These are phyloP conservation scores for Ramularia collo-cygni DNA, from an alignment of 2,329 filamentous ascomycete species.

Conservation along the genomic window DNA sequence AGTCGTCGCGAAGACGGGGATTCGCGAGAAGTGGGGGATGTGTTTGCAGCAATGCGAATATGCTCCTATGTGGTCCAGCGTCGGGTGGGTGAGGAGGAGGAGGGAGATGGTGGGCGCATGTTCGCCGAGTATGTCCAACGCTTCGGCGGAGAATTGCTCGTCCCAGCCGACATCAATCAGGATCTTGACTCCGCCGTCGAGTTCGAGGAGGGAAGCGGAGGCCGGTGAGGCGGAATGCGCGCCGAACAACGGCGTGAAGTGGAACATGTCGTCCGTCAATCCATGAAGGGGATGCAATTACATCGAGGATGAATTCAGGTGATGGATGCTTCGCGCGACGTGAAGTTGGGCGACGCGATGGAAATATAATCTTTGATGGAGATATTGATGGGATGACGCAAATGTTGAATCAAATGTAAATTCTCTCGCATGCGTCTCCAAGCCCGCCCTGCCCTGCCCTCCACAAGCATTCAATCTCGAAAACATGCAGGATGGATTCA, in stretches of 20 bases:
- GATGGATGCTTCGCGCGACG: no score
- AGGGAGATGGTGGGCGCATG: constrained; percentile 86
- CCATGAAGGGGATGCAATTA: no score
- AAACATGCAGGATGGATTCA: no score
- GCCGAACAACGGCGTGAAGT: constrained; percentile 85
- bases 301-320: no score
- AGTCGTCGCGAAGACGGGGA: constrained; percentile 89
- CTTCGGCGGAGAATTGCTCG: constrained; percentile 74
- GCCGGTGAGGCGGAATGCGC: constrained; percentile 81
- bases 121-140: constrained; percentile 86
- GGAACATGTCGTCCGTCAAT: constrained; percentile 96
- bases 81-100: constrained; percentile 91
- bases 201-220: constrained; percentile 90
- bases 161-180: constrained; percentile 96
- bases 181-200: constrained; percentile 94
- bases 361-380: no score
- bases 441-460: no score
- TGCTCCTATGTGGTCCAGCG: constrained; percentile 81
- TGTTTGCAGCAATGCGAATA: constrained; percentile 97
- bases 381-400: no score
- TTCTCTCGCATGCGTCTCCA: no score
- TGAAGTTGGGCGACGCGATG: no score
- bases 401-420: no score
- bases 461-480: no score
- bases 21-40: constrained; percentile 81